Evolutionary conservation across 2,329 filamentous ascomycete species (phyloP).

Genomic region (Xylariaceae sp.): DNA sequence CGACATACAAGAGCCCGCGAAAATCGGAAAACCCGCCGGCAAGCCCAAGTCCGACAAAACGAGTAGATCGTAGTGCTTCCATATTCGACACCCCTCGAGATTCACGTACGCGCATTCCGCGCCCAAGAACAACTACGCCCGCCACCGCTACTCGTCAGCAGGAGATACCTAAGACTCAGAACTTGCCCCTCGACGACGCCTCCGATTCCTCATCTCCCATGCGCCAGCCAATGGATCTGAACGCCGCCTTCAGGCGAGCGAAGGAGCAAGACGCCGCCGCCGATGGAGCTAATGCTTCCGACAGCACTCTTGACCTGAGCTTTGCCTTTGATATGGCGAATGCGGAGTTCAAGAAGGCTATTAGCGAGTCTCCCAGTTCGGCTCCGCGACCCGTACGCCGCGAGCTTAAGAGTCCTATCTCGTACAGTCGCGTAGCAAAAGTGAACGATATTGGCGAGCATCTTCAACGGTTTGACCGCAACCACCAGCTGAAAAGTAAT

Average conservation of each 20-base stretch:
- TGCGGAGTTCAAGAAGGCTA: slow-evolving; percentile 25
- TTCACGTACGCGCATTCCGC: slow-evolving; percentile 28
- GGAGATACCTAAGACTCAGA: slow-evolving; percentile 1
- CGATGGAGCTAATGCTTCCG: slow-evolving; percentile 20
- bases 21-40: slow-evolving; percentile 5
- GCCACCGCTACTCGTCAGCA: slow-evolving; percentile 1
- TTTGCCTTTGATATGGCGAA: slow-evolving; percentile 30
- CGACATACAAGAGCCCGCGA: slow-evolving; percentile 1
- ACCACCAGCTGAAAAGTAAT: slow-evolving; percentile 25
- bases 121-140: slow-evolving; percentile 17
- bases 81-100: slow-evolving; percentile 15
- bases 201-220: slow-evolving; percentile 21
- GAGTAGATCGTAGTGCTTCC: slow-evolving; percentile 14
- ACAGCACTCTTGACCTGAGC: slow-evolving; percentile 24
- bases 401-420: slow-evolving; percentile 18
- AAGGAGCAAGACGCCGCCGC: slow-evolving; percentile 22
- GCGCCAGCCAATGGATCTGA: slow-evolving; percentile 29
- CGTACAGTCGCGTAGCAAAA: slow-evolving; percentile 23
- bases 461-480: slow-evolving; percentile 31
- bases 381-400: slow-evolving; percentile 27
- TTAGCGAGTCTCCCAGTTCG: slow-evolving; percentile 31
- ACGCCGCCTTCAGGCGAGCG: slow-evolving; percentile 28
- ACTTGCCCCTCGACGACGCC: slow-evolving; percentile 8
- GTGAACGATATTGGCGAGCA: slow-evolving; percentile 31
- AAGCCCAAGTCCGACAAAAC: slow-evolving; percentile 10